A percentile compares a stretch with the other conserved stretches of the same genome.
phyloP scores from a whole-genome alignment of 352 stramenopile species.

The Phytopythium mirpurense region DNA sequence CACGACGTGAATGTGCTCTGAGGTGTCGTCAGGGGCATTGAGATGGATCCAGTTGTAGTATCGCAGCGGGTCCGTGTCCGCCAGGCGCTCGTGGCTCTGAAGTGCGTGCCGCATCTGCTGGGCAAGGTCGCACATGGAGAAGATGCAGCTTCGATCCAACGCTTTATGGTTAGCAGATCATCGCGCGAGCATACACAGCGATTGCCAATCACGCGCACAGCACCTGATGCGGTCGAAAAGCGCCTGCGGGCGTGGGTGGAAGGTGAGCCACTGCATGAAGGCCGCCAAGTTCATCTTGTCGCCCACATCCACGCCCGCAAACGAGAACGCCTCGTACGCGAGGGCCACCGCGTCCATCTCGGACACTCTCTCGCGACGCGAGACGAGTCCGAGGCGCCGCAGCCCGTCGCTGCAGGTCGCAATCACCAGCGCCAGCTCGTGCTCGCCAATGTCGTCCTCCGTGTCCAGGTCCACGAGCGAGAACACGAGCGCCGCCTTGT shows the following conservation, averaged over 20 bases:
- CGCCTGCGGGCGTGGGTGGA: slow-evolving; percentile 46
- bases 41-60: slow-evolving; percentile 34
- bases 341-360: slow-evolving; percentile 51
- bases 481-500: slow-evolving; percentile 59
- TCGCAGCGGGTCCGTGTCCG: slow-evolving; percentile 13
- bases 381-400: slow-evolving; percentile 23
- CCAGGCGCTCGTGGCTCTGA: slow-evolving; percentile 8
- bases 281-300: slow-evolving; percentile 64
- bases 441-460: slow-evolving; percentile 71
- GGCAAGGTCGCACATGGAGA: slow-evolving; percentile 31
- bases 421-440: slow-evolving; percentile 65
- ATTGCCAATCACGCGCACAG: no score
- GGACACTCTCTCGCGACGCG: slow-evolving; percentile 4
- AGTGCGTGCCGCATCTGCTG: slow-evolving; percentile 26
- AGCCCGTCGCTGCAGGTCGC: slow-evolving; percentile 44
- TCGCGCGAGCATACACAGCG: no score
- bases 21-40: slow-evolving; percentile 4
- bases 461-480: slow-evolving; percentile 63
- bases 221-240: slow-evolving; percentile 55
- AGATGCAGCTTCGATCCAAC: slow-evolving; percentile 30
- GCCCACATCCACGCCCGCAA: slow-evolving; percentile 47
- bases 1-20: slow-evolving; percentile 23
- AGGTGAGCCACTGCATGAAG: slow-evolving; percentile 66
- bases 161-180: no score
- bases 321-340: slow-evolving; percentile 66